Base-by-base conservation (phyloP, 225 moss, liverwort and hornwort species). In the Antitrichia curtipendula region DNA sequence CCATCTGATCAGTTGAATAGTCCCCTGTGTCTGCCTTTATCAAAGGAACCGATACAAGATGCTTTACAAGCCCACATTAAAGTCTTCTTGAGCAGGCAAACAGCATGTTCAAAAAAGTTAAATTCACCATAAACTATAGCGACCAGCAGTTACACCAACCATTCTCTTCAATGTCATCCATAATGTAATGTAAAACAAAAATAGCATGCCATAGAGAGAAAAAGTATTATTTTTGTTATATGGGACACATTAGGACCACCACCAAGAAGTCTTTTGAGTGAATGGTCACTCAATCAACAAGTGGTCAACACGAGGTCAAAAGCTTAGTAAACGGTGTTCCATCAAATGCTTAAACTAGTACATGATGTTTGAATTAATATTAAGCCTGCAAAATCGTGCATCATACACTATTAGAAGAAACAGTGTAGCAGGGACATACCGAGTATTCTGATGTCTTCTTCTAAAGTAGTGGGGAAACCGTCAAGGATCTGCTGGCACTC, bases 401-500 rank as follows among this genome's bases (percentile, higher is more conserved):
- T 56, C 41, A 31, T 31, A 57, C 41, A 57, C 32, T 32, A 45
- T 8, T 50, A 22, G 12, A 34, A 34, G 16, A 34, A 72, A 59
- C 32, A 34, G 36, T 29, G 45, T 58, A 32, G 58, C 16, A 56
- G 25, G 16, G 72, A 41, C 84, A 45, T 85, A 96, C 98, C 94
- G 25, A 91, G 92, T 87, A 94, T 65, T 85, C 84, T 81, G 61
- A 82, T 68, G 87, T 97, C 96, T 86, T 96, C 94, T 71, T 95
- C 92, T 84, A 95, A 89, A 63, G 95, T 96, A 57, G 95, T 95
- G 38, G 95, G 95, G 88, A 91, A 95, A 45, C 75, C 83, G 63
- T 94, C 93, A 83, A 99, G 94, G 62, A 96, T 90, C 63, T 92
- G 91, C 88, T 90, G 89, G 84, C 98, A 96, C 88, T 99, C 96